Evolutionary conservation across 2,329 filamentous ascomycete species (phyloP), one percentile per base, ranked within the genome.

Genomic region (Clarireedia homoeocarpa): DNA sequence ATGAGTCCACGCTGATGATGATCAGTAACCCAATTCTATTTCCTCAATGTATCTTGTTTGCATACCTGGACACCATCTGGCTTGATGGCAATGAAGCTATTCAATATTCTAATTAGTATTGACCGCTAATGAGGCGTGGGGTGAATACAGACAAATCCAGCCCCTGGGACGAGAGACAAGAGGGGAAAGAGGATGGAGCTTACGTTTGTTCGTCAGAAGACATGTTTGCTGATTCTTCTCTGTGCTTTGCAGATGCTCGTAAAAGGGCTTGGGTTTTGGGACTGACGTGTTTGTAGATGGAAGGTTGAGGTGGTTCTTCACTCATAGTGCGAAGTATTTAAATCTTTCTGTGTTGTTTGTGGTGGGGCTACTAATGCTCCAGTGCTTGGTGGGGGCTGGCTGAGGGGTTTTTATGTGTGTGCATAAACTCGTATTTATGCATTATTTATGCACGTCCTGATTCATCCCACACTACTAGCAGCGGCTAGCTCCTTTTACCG

Each of bases 81-180:
- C 91, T 99, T 99, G 85, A 99, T 90, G 74, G 94, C 94, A 84
- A 97, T 97, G 89, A 97, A 97, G 81, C 92, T 97, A 71, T 67
- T 48, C 57, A 60, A 47, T 67, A 55, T 51, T 58, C 69, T 59
- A 70, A 42, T 55, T 50, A 55, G 64, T 34, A 42, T 60, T 62
- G 62, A 66, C 66, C 61, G 63, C 65, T 59, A 58, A 53, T 44
- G 27, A 17, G n/a, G 23, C 26, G 53, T 51, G 53, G 53, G 53
- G 47, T 56, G 38, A 42, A 27, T 27, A 7, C 7, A 30, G 27
- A 27, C 26, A 27, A 27, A 27, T 27, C 26, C 26, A 27, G 26
- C 26, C 26, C 26, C 7, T 27, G 5, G 7, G 26, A 47, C 26
- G 38, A 23, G n/a, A 42, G 27, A 24, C 42, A 24, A 53, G 26